phyloP scores from a whole-genome alignment of 805 yeast genomes.

The Sugiyamaella lignohabitans region DNA sequence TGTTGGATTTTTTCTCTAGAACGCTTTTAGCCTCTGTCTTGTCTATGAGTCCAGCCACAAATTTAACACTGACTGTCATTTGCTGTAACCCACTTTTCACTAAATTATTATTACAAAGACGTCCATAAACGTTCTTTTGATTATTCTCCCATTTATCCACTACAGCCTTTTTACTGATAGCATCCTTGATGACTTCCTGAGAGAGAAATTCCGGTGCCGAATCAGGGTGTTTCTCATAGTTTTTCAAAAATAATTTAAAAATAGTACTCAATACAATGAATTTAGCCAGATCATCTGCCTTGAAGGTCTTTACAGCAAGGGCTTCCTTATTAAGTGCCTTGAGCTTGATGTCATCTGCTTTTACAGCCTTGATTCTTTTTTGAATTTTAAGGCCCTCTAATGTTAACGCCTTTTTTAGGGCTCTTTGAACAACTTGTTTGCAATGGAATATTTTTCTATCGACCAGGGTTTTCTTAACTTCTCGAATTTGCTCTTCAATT shows the following conservation, averaged over 20 bases:
- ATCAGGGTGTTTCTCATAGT: constrained; percentile 6
- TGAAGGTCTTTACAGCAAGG: constrained; percentile 18
- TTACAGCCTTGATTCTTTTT: constrained; percentile 22
- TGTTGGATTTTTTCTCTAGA: constrained; percentile 5
- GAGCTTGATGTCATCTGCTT: constrained; percentile 2
- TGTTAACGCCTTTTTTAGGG: constrained; percentile 28
- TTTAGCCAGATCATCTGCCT: constrained; percentile 18
- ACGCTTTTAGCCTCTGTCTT: constrained; percentile 1
- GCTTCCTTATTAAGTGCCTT: constrained; percentile 15
- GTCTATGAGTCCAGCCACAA: constrained; percentile 10
- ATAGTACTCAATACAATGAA: constrained; percentile 12
- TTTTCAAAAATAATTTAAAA: constrained; percentile 16
- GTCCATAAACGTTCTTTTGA: constrained; percentile 20
- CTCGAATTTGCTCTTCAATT: constrained; percentile 17
- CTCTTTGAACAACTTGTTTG: constrained; percentile 22
- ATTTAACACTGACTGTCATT: constrained; percentile 10
- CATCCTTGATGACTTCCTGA: constrained; percentile 5
- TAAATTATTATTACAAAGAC: constrained; percentile 19
- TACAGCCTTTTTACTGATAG: constrained; percentile 10
- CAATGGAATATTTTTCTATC: constrained; percentile 30
- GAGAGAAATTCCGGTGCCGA: constrained; percentile 4
- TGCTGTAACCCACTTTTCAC: constrained; percentile 16
- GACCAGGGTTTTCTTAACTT: constrained; percentile 25
- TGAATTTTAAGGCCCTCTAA: constrained; percentile 30
- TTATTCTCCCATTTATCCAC: constrained; percentile 9